Percentiles rank a stretch among this genome's conserved stretches.
These are phyloP conservation scores for Fusarium graminum DNA, from an alignment of 2,329 filamentous ascomycete genomes.

Conservation along the genomic window DNA sequence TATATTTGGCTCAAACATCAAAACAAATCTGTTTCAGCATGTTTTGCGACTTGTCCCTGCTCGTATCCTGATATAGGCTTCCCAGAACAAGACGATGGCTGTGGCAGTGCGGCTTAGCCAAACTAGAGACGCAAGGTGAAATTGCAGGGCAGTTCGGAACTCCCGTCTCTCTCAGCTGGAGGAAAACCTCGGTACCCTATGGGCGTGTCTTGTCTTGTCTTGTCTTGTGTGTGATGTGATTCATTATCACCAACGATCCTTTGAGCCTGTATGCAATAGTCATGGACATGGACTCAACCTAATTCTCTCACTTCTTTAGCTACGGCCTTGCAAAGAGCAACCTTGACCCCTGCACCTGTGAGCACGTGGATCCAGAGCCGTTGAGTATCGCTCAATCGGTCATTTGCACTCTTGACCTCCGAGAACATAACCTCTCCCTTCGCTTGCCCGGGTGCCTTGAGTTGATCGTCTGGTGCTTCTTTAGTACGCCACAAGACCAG, in stretches of 20 bases:
- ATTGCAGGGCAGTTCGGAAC: constrained; percentile 23
- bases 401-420: constrained; percentile 87
- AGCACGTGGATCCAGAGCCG: constrained; percentile 97
- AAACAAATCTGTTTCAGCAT: constrained; percentile 2
- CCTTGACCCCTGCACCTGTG: constrained; percentile 83
- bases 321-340: constrained; percentile 81
- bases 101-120: not conserved
- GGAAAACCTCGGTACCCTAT: constrained; percentile 26
- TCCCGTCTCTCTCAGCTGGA: constrained; percentile 8
- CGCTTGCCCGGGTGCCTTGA: constrained; percentile 51
- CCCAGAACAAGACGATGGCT: constrained; percentile 22
- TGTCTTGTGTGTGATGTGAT: constrained; percentile 25
- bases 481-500: constrained; percentile 83
- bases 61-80: constrained; percentile 34
- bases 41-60: constrained; percentile 9
- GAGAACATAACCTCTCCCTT: constrained; percentile 78
- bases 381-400: constrained; percentile 95
- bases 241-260: constrained; percentile 23
- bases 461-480: constrained; percentile 49
- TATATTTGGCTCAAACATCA: constrained; percentile 43
- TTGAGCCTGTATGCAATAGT: constrained; percentile 22
- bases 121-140: constrained; percentile 14
- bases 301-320: constrained; percentile 65
- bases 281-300: constrained; percentile 49
- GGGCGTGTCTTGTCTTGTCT: constrained; percentile 6